Percentiles rank a stretch among this genome's conserved stretches.
These are phyloP conservation scores for Chrysoporthe austroafricana DNA, from an alignment of 2,329 filamentous ascomycete genomes.

Conservation along the genomic window DNA sequence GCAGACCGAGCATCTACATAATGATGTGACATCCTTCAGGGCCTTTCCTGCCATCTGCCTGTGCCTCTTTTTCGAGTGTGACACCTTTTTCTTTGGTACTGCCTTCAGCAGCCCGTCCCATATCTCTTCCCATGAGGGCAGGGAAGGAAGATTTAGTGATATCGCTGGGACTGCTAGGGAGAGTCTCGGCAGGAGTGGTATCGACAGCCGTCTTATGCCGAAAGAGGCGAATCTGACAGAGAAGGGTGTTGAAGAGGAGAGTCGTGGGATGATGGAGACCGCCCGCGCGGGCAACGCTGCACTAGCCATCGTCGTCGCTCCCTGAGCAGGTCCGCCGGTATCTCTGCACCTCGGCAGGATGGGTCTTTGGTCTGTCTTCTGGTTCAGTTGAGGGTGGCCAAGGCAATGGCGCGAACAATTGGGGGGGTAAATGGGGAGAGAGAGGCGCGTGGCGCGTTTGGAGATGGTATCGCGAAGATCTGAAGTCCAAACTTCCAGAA, in stretches of 20 bases:
- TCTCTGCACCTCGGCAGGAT: neutral
- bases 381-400: too few species aligned
- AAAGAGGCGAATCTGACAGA: conserved; percentile 48
- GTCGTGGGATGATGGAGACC: conserved; percentile 57
- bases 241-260: conserved; percentile 48
- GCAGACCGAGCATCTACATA: conserved; percentile 90
- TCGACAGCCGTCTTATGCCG: conserved; percentile 49
- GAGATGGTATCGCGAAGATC: conserved; percentile 22
- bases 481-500: conserved; percentile 19
- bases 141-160: conserved; percentile 56
- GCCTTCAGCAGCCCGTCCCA: conserved; percentile 93
- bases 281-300: conserved; percentile 39
- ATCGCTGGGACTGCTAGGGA: conserved; percentile 65
- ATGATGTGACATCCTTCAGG: conserved; percentile 82
- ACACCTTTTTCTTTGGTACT: conserved; percentile 98
- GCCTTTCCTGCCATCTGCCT: conserved; percentile 96
- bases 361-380: neutral
- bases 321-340: neutral
- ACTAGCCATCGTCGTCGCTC: conserved; percentile 49
- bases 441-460: neutral
- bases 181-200: conserved; percentile 56
- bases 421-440: neutral
- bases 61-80: conserved; percentile 91
- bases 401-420: neutral
- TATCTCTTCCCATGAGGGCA: conserved; percentile 75